Base-by-base conservation (phyloP, 2,329 filamentous ascomycete species). In the Colletotrichum costaricense region DNA sequence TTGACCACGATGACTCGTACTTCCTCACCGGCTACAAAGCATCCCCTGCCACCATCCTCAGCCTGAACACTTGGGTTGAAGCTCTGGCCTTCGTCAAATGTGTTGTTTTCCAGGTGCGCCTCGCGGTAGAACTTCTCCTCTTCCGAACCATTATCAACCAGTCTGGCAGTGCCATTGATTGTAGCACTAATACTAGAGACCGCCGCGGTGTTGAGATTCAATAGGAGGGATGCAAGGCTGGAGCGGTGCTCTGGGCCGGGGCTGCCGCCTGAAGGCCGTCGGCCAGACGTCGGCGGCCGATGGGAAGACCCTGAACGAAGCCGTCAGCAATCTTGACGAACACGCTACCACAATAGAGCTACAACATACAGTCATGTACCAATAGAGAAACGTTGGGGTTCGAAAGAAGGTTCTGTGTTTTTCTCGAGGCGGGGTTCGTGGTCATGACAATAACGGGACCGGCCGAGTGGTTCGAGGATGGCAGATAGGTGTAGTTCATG, bases 401-500 rank as follows among this genome's bases (percentile, higher is more conserved):
- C 46, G 89, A 87, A 75, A 93, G 84, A 14, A 98, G 91, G 81
- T 98, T 98, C 78, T 91, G 89, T 35, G 92, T 95, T 85, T 96
- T 97, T 77, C 92, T 93, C 46, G 93, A 94, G 69, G 91, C 90
- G 1, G 92, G 91, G 77, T 95, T 95, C 58, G 93, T 97, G 69
- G 97, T 98, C 93, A 96, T 95, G 87, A 98, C 93, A 80, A 98
- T 97, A 76, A 95, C 93, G n/a, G 95, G 93, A n/a, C 86, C 84
- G 64, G 88, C 80, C 52, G 90, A 89, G 82, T 91, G 93, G 52
- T 91, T 92, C 19, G 93, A 94, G 6, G 89, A 91, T 52, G 95
- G 93, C 26, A 99, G 93, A 85, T 98, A 98, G 80, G 97, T 98
- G 87, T 98, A 98, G 87, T 97, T 98, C 97, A 99, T 99, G 76